These are phyloP conservation scores for Sanghuangporus sanghuang DNA, from an alignment of 1,284 basidiomycete genomes.

Conservation along the genomic window DNA sequence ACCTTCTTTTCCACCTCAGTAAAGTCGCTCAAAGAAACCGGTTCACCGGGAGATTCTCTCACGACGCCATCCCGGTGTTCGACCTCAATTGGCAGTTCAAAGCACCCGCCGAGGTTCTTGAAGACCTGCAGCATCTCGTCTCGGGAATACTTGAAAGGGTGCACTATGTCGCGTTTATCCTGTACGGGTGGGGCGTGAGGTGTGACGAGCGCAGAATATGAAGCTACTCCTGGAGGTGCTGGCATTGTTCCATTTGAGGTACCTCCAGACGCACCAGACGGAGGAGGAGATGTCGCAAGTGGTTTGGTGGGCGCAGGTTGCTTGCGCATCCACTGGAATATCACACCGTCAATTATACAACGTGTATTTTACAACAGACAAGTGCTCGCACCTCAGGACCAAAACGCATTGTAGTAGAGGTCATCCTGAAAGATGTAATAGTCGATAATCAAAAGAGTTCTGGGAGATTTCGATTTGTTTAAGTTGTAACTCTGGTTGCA, in stretches of 20 bases:
- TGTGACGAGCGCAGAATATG: constrained; percentile 76
- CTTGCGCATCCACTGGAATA: constrained; percentile 71
- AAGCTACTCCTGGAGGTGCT: constrained; percentile 51
- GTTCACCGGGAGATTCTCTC: constrained; percentile 66
- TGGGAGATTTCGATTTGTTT: neutral
- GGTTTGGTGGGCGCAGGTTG: constrained; percentile 46
- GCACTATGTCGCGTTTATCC: constrained; percentile 55
- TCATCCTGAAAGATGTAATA: constrained; percentile 6
- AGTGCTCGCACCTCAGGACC: constrained; percentile 13
- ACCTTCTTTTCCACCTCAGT: constrained; percentile 87
- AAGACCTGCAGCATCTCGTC: constrained; percentile 84
- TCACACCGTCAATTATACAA: constrained; percentile 49
- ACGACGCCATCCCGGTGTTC: constrained; percentile 85
- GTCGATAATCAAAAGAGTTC: neutral
- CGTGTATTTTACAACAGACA: constrained; percentile 57
- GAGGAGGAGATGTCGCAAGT: constrained; percentile 51
- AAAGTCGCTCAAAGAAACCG: constrained; percentile 75
- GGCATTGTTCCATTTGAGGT: constrained; percentile 20
- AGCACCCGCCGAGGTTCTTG: constrained; percentile 70
- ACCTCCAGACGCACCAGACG: constrained; percentile 26
- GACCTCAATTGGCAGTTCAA: constrained; percentile 76
- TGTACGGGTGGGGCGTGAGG: constrained; percentile 44
- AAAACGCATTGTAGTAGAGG: constrained; percentile 17
- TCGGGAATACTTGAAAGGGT: constrained; percentile 83
- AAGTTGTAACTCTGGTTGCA: neutral